These are phyloP conservation scores for Leucaena leucocephala DNA, from an alignment of 306 rosid genomes.

Conservation along the genomic window DNA sequence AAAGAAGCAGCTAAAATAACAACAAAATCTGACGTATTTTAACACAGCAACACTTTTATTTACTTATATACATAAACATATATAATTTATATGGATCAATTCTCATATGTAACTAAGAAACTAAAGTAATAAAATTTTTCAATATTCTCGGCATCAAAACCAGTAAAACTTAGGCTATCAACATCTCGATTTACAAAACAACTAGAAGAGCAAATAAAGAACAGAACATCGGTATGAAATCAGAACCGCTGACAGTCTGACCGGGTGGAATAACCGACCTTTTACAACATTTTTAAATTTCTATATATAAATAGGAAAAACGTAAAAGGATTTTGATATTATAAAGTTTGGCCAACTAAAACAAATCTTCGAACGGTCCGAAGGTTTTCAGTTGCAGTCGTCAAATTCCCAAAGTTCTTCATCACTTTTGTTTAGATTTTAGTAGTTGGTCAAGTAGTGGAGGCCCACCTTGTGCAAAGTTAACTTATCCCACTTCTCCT, in stretches of 20 bases:
- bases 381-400: not conserved
- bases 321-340: not conserved
- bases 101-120: conserved; percentile 10
- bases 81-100: not conserved
- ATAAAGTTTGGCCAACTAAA: not conserved
- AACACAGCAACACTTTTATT: not conserved
- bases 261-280: not conserved
- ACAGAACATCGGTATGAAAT: not conserved
- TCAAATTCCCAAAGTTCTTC: not conserved
- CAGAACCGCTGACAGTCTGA: not conserved
- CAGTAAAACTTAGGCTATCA: conserved; percentile 1
- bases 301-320: not conserved
- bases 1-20: conserved; percentile 5
- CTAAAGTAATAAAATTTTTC: conserved; percentile 1
- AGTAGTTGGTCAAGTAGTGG: not conserved
- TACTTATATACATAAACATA: not conserved
- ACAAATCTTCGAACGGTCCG: not conserved
- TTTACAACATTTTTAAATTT: not conserved
- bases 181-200: conserved; percentile 1
- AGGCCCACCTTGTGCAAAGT: not conserved
- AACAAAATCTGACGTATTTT: conserved; percentile 21
- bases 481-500: not conserved
- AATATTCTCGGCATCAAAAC: not conserved
- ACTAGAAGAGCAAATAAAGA: not conserved
- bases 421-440: not conserved